These are phyloP conservation scores for Trypanosoma lewisi DNA, from an alignment of 208 protist species.

Conservation along the genomic window DNA sequence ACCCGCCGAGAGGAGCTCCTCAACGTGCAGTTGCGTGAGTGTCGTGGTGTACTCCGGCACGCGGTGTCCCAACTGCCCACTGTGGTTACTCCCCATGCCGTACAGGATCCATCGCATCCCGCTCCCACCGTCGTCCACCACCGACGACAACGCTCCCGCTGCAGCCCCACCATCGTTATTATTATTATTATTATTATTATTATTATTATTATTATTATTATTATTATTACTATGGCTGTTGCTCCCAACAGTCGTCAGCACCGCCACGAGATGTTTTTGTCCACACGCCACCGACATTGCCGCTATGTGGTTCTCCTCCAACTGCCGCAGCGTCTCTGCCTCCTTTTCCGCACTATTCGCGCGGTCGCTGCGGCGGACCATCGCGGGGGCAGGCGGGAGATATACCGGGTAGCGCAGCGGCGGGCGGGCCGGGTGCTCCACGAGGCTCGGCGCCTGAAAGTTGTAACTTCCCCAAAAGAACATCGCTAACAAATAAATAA, in stretches of 20 bases:
- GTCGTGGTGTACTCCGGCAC: constrained; percentile 63
- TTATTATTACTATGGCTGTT: too few relatives aligned
- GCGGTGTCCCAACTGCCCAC: constrained; percentile 61
- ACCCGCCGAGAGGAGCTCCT: constrained; percentile 41
- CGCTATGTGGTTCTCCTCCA: constrained; percentile 60
- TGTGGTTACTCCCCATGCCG: constrained; percentile 81
- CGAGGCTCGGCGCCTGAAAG: constrained; percentile 56
- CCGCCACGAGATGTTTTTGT: not conserved
- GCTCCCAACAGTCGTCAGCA: not conserved
- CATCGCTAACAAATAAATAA: constrained; percentile 29
- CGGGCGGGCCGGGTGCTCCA: constrained; percentile 39
- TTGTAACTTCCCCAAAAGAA: constrained; percentile 89
- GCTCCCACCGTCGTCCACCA: not conserved
- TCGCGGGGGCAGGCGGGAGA: constrained; percentile 45
- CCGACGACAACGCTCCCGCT: not conserved
- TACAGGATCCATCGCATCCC: constrained; percentile 26
- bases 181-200: not conserved
- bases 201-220: not conserved
- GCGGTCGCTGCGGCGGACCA: not conserved
- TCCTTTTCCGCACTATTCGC: not conserved
- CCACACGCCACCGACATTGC: constrained; percentile 26
- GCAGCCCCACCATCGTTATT: not conserved
- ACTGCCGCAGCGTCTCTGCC: constrained; percentile 39
- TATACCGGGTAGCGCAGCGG: constrained; percentile 68
- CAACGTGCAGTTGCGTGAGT: constrained; percentile 49